Conservation (phyloP, 2,329 filamentous ascomycete genomes). For the Neopestalotiopsis clavispora region DNA sequence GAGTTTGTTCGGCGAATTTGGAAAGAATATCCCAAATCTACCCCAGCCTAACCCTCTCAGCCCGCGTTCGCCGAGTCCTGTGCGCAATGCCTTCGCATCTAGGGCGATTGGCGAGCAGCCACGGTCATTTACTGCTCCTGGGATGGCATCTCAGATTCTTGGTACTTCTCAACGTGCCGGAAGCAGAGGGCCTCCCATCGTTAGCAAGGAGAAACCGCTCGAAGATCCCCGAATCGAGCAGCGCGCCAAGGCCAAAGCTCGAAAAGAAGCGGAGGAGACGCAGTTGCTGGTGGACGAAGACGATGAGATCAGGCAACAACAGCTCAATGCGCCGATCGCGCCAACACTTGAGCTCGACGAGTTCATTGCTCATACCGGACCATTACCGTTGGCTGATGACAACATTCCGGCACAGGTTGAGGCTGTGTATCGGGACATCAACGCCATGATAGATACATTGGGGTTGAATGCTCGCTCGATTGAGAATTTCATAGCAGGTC, state of each 20-base stretch:
- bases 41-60: slow-evolving; percentile 59
- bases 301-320: slow-evolving; percentile 68
- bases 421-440: slow-evolving; percentile 78
- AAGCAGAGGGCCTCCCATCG: slow-evolving; percentile 44
- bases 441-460: slow-evolving; percentile 92
- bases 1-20: slow-evolving; percentile 60
- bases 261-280: slow-evolving; percentile 61
- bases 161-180: slow-evolving; percentile 42
- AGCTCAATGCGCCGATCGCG: slow-evolving; percentile 64
- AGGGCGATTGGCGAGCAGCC: slow-evolving; percentile 54
- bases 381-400: slow-evolving; percentile 56
- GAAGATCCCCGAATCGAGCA: slow-evolving; percentile 55
- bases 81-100: slow-evolving; percentile 62
- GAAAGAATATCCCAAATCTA: slow-evolving; percentile 56
- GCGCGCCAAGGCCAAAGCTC: slow-evolving; percentile 57
- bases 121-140: slow-evolving; percentile 65
- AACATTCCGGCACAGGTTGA: slow-evolving; percentile 68
- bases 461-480: slow-evolving; percentile 81
- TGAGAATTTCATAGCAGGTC: slow-evolving; percentile 68
- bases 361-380: slow-evolving; percentile 68
- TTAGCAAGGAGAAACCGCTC: slow-evolving; percentile 41
- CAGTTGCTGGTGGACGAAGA: slow-evolving; percentile 69
- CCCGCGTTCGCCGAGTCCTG: slow-evolving; percentile 75
- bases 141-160: slow-evolving; percentile 60
- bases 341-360: slow-evolving; percentile 68